Percentiles rank a stretch among this genome's conserved stretches.
Evolutionary conservation across 2,329 filamentous ascomycete genomes (phyloP).

Genomic region (Fusarium albidum): DNA sequence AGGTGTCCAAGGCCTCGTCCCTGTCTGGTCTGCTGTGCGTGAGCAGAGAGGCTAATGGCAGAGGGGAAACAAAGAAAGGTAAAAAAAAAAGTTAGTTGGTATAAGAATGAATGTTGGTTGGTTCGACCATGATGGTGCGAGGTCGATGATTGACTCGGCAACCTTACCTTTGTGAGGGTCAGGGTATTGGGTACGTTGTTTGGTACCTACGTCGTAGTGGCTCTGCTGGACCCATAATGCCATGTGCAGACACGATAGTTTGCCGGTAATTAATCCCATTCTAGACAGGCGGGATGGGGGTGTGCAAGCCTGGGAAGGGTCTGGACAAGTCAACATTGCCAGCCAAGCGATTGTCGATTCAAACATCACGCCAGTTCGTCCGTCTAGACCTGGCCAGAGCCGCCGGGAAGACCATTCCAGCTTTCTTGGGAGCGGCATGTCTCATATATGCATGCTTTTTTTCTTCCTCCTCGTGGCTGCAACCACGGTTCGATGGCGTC

Average conservation of each 20-base stretch:
- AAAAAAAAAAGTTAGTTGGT: too few relatives aligned
- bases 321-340: constrained; percentile 11
- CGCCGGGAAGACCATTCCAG: constrained; percentile 7
- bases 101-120: too few relatives aligned
- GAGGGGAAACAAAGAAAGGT: too few relatives aligned
- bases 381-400: constrained; percentile 17
- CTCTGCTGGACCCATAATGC: constrained; percentile 2
- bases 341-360: constrained; percentile 11
- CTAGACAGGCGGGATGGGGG: constrained; percentile 7
- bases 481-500: neutral
- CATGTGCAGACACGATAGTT: constrained; percentile 7
- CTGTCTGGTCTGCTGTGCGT: constrained; percentile 7
- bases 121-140: too few relatives aligned
- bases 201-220: neutral
- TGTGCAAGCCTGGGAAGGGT: constrained; percentile 9
- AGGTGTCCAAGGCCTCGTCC: constrained; percentile 9
- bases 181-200: too few relatives aligned
- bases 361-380: constrained; percentile 23
- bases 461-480: neutral
- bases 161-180: too few relatives aligned
- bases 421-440: constrained; percentile 15
- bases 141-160: too few relatives aligned
- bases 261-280: constrained; percentile 24
- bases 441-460: constrained; percentile 10
- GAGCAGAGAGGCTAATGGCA: constrained; percentile 2